Evolutionary conservation across 2,329 filamentous ascomycete genomes (phyloP).

Genomic region (Sclerotinia subarctica): DNA sequence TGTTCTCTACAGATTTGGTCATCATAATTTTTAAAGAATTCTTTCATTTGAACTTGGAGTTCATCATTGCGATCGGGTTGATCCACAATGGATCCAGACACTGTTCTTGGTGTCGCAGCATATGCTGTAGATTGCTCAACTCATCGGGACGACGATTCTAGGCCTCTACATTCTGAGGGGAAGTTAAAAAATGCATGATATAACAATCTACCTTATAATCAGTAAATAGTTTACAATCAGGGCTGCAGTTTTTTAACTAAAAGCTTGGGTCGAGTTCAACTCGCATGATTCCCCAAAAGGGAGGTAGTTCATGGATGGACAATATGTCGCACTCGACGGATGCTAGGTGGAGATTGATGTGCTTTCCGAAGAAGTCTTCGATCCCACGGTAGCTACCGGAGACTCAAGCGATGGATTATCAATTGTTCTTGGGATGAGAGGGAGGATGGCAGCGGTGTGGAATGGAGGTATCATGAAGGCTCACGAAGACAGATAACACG

Average conservation of each 20-base stretch:
- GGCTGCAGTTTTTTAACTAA: slow-evolving; percentile 22
- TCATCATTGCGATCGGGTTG: background rate
- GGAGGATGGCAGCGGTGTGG: too few relatives aligned
- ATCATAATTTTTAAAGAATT: background rate
- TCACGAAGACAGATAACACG: too few relatives aligned
- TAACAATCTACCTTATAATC: slow-evolving; percentile 21
- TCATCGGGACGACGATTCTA: slow-evolving; percentile 21
- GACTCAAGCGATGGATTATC: too few relatives aligned
- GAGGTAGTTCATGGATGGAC: slow-evolving; percentile 35
- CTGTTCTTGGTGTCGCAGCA: slow-evolving; percentile 12
- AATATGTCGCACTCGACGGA: too few relatives aligned
- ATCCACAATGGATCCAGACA: slow-evolving; percentile 11
- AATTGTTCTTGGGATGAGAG: too few relatives aligned
- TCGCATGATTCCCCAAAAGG: slow-evolving; percentile 28
- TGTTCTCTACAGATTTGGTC: background rate
- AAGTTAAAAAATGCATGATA: slow-evolving; percentile 21
- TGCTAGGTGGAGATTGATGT: too few relatives aligned
- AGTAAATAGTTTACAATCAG: slow-evolving; percentile 21
- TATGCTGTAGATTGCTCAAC: slow-evolving; percentile 17
- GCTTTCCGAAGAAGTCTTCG: too few relatives aligned
- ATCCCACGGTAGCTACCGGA: too few relatives aligned
- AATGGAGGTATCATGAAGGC: too few relatives aligned
- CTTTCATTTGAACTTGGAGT: too few relatives aligned
- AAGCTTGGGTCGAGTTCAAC: slow-evolving; percentile 24
- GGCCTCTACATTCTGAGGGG: slow-evolving; percentile 19